These are phyloP conservation scores for Cryphonectria radicalis DNA, from an alignment of 2,329 filamentous ascomycete genomes.

Conservation along the genomic window DNA sequence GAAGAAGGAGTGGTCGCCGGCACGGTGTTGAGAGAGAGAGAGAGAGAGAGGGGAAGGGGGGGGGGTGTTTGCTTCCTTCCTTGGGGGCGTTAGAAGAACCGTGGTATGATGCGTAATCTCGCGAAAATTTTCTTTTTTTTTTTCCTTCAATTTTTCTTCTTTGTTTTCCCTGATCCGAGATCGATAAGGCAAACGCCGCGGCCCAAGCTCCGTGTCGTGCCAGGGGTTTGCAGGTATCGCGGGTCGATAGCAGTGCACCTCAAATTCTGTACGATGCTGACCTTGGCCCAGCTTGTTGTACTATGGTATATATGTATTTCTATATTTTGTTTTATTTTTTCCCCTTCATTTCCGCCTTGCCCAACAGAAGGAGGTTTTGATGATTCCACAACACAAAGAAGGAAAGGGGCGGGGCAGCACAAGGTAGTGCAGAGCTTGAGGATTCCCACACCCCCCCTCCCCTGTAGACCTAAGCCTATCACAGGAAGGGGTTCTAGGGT, in stretches of 20 bases:
- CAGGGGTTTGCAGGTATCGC: background rate
- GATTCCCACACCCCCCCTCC: too few relatives aligned
- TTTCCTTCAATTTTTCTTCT: background rate
- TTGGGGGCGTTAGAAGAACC: background rate
- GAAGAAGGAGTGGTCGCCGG: background rate
- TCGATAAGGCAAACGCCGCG: constrained; percentile 11
- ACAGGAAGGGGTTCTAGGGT: background rate
- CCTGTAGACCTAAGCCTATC: background rate
- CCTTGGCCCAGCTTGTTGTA: background rate
- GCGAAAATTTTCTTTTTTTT: background rate
- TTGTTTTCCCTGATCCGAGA: background rate
- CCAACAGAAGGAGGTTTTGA: background rate
- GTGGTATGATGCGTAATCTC: constrained; percentile 13
- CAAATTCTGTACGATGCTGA: background rate
- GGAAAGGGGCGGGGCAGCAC: background rate
- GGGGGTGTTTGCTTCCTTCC: background rate
- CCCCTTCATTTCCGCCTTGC: too few relatives aligned
- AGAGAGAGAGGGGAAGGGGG: background rate
- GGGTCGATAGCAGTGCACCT: background rate
- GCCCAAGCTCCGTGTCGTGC: background rate
- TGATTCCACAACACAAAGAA: background rate
- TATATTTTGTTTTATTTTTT: too few relatives aligned
- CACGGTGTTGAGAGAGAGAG: background rate
- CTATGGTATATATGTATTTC: background rate
- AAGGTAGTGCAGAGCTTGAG: background rate